phyloP scores from a whole-genome alignment of 495 filamentous ascomycete species.

The Neurospora cerealis region DNA sequence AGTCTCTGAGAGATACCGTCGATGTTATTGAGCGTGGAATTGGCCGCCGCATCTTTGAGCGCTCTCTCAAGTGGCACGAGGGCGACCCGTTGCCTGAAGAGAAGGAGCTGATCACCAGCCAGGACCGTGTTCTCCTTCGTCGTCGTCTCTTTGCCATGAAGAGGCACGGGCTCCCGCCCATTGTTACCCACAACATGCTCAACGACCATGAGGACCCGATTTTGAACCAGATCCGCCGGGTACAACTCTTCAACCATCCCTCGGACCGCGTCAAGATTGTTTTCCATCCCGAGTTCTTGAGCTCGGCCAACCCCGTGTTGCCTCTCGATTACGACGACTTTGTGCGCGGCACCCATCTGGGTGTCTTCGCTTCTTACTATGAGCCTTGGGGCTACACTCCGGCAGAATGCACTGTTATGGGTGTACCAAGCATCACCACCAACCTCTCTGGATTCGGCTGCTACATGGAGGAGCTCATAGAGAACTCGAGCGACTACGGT shows the following conservation, averaged over 20 bases:
- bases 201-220: conserved; percentile 92
- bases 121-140: conserved; percentile 88
- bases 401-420: conserved; percentile 98
- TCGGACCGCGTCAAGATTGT: conserved; percentile 93
- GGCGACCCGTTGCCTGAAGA: conserved; percentile 87
- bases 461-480: conserved; percentile 99
- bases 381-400: conserved; percentile 99
- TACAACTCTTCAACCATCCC: conserved; percentile 93
- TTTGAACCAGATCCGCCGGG: conserved; percentile 89
- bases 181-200: conserved; percentile 99
- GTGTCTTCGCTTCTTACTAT: conserved; percentile 95
- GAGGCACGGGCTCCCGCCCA: conserved; percentile 75
- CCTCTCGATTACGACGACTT: conserved; percentile 98
- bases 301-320: conserved; percentile 87
- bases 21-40: conserved; percentile 83
- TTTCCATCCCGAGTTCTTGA: conserved; percentile 97
- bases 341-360: conserved; percentile 90
- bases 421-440: conserved; percentile 95
- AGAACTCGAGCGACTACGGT: conserved; percentile 94
- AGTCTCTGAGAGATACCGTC: conserved; percentile 86
- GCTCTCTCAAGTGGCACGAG: conserved; percentile 87
- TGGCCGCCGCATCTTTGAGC: conserved; percentile 88
- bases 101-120: conserved; percentile 83
- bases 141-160: conserved; percentile 95
- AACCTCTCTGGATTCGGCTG: conserved; percentile 97